Evolutionary conservation across 768 basidiomycete species (phyloP).

Genomic region (Lactifluus echinatus): DNA sequence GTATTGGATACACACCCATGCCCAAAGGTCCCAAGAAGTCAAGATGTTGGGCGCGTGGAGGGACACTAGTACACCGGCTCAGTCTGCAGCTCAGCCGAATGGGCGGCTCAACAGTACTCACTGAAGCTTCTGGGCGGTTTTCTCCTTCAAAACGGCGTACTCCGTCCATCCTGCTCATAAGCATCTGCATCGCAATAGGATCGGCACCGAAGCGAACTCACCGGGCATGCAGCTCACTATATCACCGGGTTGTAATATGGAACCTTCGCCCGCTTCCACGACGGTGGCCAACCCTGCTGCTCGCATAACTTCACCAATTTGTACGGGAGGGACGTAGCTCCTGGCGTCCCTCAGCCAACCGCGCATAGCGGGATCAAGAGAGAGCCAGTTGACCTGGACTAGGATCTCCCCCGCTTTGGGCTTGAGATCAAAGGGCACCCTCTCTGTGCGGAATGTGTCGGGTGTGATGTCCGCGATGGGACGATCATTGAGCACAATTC

Average conservation of each 20-base stretch:
- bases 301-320: constrained; percentile 55
- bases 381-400: constrained; percentile 71
- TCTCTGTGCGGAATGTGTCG: constrained; percentile 63
- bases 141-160: constrained; percentile 54
- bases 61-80: constrained; percentile 34
- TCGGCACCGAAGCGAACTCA: constrained; percentile 27
- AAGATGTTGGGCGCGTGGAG: constrained; percentile 51
- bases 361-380: constrained; percentile 85
- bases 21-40: constrained; percentile 84
- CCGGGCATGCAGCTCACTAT: constrained; percentile 55
- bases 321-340: constrained; percentile 47
- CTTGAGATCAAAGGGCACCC: constrained; percentile 43
- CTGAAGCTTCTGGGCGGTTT: constrained; percentile 44
- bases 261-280: constrained; percentile 45
- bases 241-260: constrained; percentile 55
- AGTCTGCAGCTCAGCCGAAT: not conserved
- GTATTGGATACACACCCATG: constrained; percentile 42
- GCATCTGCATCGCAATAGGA: not conserved
- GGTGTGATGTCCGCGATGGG: constrained; percentile 61
- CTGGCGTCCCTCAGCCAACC: constrained; percentile 68
- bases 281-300: constrained; percentile 60
- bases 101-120: constrained; percentile 28
- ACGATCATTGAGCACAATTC: constrained; percentile 68
- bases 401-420: constrained; percentile 48
- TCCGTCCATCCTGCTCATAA: constrained; percentile 61